phyloP scores from a whole-genome alignment of 148 eudicot genomes.

The Camellia sinensis region DNA sequence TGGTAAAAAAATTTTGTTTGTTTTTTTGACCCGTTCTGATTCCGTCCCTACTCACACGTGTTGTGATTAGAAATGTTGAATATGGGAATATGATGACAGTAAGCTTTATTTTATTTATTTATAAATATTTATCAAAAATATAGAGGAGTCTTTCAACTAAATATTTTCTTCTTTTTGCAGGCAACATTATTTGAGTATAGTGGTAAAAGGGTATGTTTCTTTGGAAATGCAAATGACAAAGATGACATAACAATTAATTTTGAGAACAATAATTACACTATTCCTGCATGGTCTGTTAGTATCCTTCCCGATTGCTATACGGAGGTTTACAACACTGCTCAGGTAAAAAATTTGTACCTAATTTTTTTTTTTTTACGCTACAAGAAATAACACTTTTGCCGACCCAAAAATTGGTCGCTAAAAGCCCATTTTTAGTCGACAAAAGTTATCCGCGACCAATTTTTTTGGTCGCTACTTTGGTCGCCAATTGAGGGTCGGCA shows the following conservation, averaged over 20 bases:
- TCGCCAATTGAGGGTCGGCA: too few species aligned
- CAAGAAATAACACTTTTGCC: too few species aligned
- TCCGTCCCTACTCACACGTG: conserved; percentile 10
- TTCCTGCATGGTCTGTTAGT: conserved; percentile 61
- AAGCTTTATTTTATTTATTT: background rate
- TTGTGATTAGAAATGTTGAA: conserved; percentile 2
- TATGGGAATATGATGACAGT: conserved; percentile 4
- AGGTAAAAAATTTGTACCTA: conserved; percentile 13
- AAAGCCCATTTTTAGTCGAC: too few species aligned
- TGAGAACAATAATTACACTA: conserved; percentile 21
- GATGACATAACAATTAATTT: conserved; percentile 24
- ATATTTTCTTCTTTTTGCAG: conserved; percentile 13
- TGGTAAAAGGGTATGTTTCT: conserved; percentile 33
- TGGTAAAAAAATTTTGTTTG: too few species aligned
- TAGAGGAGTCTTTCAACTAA: background rate
- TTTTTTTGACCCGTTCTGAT: too few species aligned
- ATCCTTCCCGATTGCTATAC: conserved; percentile 44
- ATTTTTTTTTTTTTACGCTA: background rate
- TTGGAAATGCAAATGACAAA: conserved; percentile 30
- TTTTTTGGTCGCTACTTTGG: too few species aligned
- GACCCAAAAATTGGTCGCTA: too few species aligned
- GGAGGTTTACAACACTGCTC: conserved; percentile 45
- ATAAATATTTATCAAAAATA: background rate
- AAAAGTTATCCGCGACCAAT: too few species aligned
- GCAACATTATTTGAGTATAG: conserved; percentile 25